Conservation (phyloP, 169 alveolate species). For the Eimeria necatrix region DNA sequence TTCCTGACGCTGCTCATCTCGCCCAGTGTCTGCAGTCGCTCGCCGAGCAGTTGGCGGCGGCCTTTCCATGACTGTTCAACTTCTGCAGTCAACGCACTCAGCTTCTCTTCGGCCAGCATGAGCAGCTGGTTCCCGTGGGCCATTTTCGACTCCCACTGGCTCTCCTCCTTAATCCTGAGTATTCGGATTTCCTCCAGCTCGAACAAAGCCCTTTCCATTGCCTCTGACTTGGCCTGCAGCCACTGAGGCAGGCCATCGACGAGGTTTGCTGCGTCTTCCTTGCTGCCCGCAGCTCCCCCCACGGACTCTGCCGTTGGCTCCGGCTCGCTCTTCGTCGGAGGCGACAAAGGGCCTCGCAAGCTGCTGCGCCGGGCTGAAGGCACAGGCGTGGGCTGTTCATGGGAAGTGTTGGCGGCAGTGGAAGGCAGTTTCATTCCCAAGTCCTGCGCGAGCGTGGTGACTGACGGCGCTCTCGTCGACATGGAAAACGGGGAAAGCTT, state of each 20-base stretch:
- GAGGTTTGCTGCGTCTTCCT: neutral
- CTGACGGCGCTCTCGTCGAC: neutral
- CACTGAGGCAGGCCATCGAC: neutral
- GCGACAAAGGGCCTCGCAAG: neutral
- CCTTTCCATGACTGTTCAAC: neutral
- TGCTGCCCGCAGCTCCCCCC: neutral
- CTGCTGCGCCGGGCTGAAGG: neutral
- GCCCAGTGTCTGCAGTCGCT: conserved; percentile 19
- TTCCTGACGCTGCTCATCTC: neutral
- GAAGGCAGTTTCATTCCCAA: neutral
- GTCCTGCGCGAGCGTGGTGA: conserved; percentile 66
- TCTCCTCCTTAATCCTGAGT: neutral
- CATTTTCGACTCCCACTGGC: neutral
- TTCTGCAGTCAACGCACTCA: conserved; percentile 5
- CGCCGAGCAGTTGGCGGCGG: neutral
- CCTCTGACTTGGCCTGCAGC: conserved; percentile 42
- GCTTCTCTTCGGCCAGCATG: conserved; percentile 22
- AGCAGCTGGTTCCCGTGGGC: conserved; percentile 18
- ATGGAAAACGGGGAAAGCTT: neutral
- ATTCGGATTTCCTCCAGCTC: conserved; percentile 49
- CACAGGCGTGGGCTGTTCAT: neutral
- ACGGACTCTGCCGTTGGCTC: neutral
- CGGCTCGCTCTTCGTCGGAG: neutral
- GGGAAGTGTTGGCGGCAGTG: neutral
- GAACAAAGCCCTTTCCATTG: conserved; percentile 66